Conservation (phyloP, 768 basidiomycete genomes). For the Auriculariales sp. region DNA sequence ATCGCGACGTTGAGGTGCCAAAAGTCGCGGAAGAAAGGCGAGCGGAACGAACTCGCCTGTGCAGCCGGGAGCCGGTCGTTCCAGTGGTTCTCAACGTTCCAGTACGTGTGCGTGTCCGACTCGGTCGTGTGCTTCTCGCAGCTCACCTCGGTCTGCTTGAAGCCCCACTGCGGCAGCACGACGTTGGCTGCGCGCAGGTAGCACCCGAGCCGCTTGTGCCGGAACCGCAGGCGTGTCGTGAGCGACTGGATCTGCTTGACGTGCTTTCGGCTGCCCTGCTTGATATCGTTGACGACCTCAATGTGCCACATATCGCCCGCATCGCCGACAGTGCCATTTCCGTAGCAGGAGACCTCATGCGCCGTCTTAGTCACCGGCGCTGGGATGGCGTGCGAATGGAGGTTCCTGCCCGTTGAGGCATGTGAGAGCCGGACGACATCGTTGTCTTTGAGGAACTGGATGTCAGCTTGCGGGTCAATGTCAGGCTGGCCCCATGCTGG, state of each 20-base stretch:
- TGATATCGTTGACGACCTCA: conserved; percentile 85
- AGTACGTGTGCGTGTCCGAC: conserved; percentile 73
- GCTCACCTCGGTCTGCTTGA: conserved; percentile 95
- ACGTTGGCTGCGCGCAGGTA: conserved; percentile 84
- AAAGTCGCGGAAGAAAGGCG: conserved; percentile 92
- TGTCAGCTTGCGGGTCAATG: conserved; percentile 46
- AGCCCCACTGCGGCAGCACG: conserved; percentile 92
- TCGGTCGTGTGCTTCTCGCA: conserved; percentile 83
- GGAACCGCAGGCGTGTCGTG: conserved; percentile 79
- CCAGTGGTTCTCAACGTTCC: conserved; percentile 98
- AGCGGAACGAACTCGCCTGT: conserved; percentile 68
- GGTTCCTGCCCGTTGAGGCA: conserved; percentile 67
- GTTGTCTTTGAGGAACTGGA: conserved; percentile 61
- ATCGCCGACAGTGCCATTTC: conserved; percentile 81
- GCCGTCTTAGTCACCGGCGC: conserved; percentile 84
- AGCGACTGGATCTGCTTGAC: conserved; percentile 70
- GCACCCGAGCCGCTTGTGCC: conserved; percentile 64
- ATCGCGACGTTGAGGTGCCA: conserved; percentile 99
- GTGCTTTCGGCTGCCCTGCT: conserved; percentile 39
- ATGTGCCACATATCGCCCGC: conserved; percentile 81
- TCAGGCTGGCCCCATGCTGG: conserved; percentile 67
- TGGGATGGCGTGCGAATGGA: conserved; percentile 80
- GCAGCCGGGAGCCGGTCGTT: conserved; percentile 85
- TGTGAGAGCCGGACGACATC: conserved; percentile 76
- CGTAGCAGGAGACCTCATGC: conserved; percentile 89